phyloP scores from a whole-genome alignment of 306 rosid genomes.

The Fragaria nilgerrensis region DNA sequence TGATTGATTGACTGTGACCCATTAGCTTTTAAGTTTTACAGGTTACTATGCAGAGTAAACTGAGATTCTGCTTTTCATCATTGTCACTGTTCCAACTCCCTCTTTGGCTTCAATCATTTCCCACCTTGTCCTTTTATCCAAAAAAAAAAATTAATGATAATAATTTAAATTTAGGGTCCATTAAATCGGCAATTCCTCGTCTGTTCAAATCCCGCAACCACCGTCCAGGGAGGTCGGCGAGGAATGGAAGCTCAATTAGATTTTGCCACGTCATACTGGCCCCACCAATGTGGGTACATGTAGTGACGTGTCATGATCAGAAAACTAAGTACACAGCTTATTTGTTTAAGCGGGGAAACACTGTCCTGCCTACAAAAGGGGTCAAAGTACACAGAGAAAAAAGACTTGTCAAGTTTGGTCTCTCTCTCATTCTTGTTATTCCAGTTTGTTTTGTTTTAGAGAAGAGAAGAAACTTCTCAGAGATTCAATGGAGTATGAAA shows the following conservation, averaged over 20 bases:
- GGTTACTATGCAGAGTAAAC: conserved; percentile 3
- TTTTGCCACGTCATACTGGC: conserved; percentile 15
- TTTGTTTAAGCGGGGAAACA: not conserved
- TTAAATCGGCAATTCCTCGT: conserved; percentile 28
- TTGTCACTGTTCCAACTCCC: not conserved
- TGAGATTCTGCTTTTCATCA: conserved; percentile 2
- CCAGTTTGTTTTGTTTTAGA: conserved; percentile 2
- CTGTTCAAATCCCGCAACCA: conserved; percentile 16
- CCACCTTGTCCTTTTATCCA: not conserved
- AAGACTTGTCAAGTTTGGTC: not conserved
- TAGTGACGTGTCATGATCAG: conserved; percentile 34
- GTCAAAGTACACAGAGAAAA: conserved; percentile 11
- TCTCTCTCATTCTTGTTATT: conserved; percentile 18
- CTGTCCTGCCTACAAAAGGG: conserved; percentile 9
- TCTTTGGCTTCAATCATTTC: not conserved
- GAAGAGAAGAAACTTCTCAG: conserved; percentile 1
- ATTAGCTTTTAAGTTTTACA: not conserved
- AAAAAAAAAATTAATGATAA: not conserved
- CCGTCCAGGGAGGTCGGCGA: conserved; percentile 10
- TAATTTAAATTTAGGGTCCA: not conserved
- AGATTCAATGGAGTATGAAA: conserved; percentile 87
- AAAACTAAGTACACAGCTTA: conserved; percentile 4
- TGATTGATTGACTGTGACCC: conserved; percentile 19
- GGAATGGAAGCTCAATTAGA: not conserved
- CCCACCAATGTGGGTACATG: not conserved